Base-by-base conservation (phyloP, 176 grass and related monocot species). In the Oryza brachyantha region DNA sequence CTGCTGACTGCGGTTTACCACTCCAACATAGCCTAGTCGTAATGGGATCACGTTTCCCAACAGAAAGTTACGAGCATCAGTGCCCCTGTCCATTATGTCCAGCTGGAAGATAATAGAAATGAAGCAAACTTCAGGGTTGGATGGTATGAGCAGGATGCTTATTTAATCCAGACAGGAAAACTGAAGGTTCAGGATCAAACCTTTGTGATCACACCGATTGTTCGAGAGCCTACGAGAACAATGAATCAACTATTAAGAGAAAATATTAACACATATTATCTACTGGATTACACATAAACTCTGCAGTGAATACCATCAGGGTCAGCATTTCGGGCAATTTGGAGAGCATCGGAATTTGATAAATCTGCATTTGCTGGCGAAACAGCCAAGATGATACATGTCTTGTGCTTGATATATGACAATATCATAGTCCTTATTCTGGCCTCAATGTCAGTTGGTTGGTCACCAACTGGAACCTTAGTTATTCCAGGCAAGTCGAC, bases 41-140 rank as follows among this genome's bases (percentile, higher is more conserved):
- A 99, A 72, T 32, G 96, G 96, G 61, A 99, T 95, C 78, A 99
- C 96, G 78, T 99, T 99, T 80, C 92, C 96, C 48, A 99, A 75
- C 64, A 99, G 83, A 84, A 99, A 99, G 42, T 99, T 95, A 3
- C 92, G 90, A 40, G 96, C 96, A 93, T 99, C 92, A 34, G 96
- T 99, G 27, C 96, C 96, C 86, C 96, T 87, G 73, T 99, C 96
- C 96, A 99, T 99, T 91, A 99, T 99, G 79, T 99, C 96, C 83
- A 99, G 66, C 96, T 99, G 88, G 61, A 83, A 80, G 37, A 29
- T 26, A 90, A 79, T 26, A 42, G 72, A 73, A 85, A 62, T 80
- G 29, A 37, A 68, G 35, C 46, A 10, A 72, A 75, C 57, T 39
- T 69, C 25, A 70, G 16, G 67, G 4, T 29, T 26, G 59, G 27